A percentile compares a stretch with the other conserved stretches of the same genome.
phyloP scores from a whole-genome alignment of 495 filamentous ascomycete species.

The Podospora bellae-mahoneyi region DNA sequence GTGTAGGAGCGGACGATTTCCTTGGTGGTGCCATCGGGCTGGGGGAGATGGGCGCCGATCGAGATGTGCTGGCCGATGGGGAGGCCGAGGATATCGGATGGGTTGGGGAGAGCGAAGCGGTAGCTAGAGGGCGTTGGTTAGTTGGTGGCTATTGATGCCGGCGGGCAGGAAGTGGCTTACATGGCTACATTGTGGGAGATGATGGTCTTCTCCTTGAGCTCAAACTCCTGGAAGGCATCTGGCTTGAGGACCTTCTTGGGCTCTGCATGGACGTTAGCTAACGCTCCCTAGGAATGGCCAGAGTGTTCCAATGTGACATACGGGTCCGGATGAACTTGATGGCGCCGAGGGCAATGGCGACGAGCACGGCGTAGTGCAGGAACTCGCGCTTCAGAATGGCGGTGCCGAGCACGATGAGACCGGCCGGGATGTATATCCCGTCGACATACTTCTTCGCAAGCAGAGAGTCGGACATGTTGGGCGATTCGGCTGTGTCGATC shows the following conservation, averaged over 20 bases:
- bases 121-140: conserved; percentile 53
- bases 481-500: conserved; percentile 11
- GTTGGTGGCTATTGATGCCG: not conserved
- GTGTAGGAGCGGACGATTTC: conserved; percentile 96
- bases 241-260: conserved; percentile 81
- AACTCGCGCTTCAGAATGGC: conserved; percentile 77
- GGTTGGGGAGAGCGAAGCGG: conserved; percentile 77
- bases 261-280: conserved; percentile 45
- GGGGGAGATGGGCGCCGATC: conserved; percentile 69
- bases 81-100: conserved; percentile 81
- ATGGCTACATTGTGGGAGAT: conserved; percentile 98
- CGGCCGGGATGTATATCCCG: conserved; percentile 82
- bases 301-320: conserved; percentile 35
- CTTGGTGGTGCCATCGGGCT: conserved; percentile 66
- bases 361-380: conserved; percentile 64
- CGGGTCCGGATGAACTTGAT: conserved; percentile 61
- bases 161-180: conserved; percentile 39
- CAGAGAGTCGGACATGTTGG: conserved; percentile 30
- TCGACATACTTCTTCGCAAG: conserved; percentile 53
- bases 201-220: conserved; percentile 82
- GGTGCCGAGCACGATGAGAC: conserved; percentile 70
- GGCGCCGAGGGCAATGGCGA: conserved; percentile 57
- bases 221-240: conserved; percentile 81
- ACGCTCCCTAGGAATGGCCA: conserved; percentile 14
- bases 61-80: conserved; percentile 99